Base-by-base conservation (phyloP, 78 protist species). In the Emiliania huxleyi region DNA sequence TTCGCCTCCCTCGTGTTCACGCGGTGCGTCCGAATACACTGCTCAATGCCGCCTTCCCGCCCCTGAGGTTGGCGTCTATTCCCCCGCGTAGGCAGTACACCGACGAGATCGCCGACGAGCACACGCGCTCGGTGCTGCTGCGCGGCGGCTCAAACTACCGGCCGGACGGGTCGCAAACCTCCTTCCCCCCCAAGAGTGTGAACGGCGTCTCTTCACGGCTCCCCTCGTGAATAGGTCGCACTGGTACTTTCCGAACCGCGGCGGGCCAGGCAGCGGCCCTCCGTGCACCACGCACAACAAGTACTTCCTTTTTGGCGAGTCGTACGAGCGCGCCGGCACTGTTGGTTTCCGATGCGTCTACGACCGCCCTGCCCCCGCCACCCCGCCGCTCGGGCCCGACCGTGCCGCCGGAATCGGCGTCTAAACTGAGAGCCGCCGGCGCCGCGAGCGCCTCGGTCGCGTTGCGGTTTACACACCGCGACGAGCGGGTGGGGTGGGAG, bases 131-230 rank as follows among this genome's bases (percentile, higher is more conserved):
- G 22, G 93, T 49, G 56, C 46, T 91, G 3, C 6, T 71, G 48
- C 93, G 93, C 2, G 93, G 93, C 1, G 93, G 93, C 5, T 52
- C 44, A 22, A 73, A 91, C 43, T 77, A 91, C 49, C 25, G 44
- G 29, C 85, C 85, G 18, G 33, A 0, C 19, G 85, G 42, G 18
- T 23, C 35, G 3, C 37, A 37, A 23, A 2, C 37, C 29, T 52
- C 62, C 62, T 15, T 52, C 62, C 62, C 15, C 15, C 8, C 8
- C 62, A 52, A 52, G 62, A 52, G 8, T 52, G 62, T 52, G 62
- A 52, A 19, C 15, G 29, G 62, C 62, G 15, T 19, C 29, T 52
- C 8, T 52, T 52, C 62, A 52, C 8, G 8, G 62, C 15, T 52
- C 29, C 15, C 62, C 8, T 52, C 62, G 62, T 52, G 62, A 52